Evolutionary conservation across 306 rosid genomes (phyloP).

Genomic region (Fragaria nilgerrensis): DNA sequence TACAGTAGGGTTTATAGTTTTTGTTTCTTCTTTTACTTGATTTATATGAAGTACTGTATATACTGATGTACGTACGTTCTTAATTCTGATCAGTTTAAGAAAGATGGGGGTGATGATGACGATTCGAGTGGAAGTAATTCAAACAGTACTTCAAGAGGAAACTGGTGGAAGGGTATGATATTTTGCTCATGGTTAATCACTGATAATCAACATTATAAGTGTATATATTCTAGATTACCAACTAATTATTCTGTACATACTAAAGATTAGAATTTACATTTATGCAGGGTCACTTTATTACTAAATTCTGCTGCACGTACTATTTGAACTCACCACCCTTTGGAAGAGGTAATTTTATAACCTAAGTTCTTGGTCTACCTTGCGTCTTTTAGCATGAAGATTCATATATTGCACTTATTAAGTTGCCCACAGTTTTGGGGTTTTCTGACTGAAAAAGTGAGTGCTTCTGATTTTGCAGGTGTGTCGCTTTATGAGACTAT

Average conservation of each 20-base stretch:
- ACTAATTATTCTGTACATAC: background rate
- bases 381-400: background rate
- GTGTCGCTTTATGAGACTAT: background rate
- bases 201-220: background rate
- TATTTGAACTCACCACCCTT: conserved; percentile 18
- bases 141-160: conserved; percentile 66
- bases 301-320: conserved; percentile 24
- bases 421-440: background rate
- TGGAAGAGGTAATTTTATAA: conserved; percentile 29
- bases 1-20: background rate
- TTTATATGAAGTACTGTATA: background rate
- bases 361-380: background rate
- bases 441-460: background rate
- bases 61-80: background rate
- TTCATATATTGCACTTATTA: background rate
- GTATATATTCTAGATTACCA: background rate
- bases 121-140: conserved; percentile 52
- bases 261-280: background rate
- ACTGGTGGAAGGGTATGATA: conserved; percentile 92
- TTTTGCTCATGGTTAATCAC: background rate
- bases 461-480: conserved; percentile 6
- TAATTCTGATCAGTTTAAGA: conserved; percentile 39
- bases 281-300: conserved; percentile 85
- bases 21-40: background rate
- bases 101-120: conserved; percentile 56